These are phyloP conservation scores for Boletus semigastroideus DNA, from an alignment of 1,284 basidiomycete genomes.

Conservation along the genomic window DNA sequence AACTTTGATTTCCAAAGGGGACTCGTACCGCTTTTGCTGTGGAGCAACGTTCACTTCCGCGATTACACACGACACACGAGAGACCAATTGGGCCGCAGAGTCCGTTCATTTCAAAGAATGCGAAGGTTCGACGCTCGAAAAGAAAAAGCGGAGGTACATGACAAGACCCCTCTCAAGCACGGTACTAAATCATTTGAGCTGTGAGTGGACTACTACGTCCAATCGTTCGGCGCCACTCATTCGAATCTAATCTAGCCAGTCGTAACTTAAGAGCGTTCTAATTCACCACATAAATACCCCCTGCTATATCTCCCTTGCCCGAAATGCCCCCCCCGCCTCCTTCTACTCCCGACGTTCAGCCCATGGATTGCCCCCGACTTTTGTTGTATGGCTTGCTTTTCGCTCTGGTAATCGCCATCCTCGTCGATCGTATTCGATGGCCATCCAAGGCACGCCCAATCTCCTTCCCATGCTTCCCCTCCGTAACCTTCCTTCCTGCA, in stretches of 20 bases:
- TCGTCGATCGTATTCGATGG: slow-evolving; percentile 22
- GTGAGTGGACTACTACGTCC: no score
- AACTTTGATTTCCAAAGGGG: slow-evolving; percentile 6
- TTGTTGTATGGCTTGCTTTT: slow-evolving; percentile 23
- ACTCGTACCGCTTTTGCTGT: slow-evolving; percentile 1
- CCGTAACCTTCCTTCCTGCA: slow-evolving; percentile 9
- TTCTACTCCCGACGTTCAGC: slow-evolving; percentile 19
- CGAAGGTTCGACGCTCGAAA: slow-evolving; percentile 33
- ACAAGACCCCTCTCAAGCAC: slow-evolving; percentile 12
- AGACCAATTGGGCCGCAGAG: slow-evolving; percentile 17
- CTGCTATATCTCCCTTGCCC: slow-evolving; percentile 18
- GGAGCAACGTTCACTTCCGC: slow-evolving; percentile 30
- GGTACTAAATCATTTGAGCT: no score
- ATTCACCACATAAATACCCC: slow-evolving; percentile 34
- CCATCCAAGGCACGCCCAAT: slow-evolving; percentile 25
- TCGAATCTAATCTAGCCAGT: slow-evolving; percentile 31
- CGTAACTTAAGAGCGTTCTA: slow-evolving; percentile 22
- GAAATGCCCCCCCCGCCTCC: slow-evolving; percentile 31
- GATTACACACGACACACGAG: no score
- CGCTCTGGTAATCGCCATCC: slow-evolving; percentile 10
- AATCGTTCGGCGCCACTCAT: slow-evolving; percentile 6
- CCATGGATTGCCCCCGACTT: slow-evolving; percentile 27
- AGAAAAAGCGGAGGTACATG: slow-evolving; percentile 29
- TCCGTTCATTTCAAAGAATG: slow-evolving; percentile 30
- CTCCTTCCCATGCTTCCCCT: not conserved